Base-by-base conservation (phyloP, 805 yeast genomes). In the Saturnispora zaruensis region DNA sequence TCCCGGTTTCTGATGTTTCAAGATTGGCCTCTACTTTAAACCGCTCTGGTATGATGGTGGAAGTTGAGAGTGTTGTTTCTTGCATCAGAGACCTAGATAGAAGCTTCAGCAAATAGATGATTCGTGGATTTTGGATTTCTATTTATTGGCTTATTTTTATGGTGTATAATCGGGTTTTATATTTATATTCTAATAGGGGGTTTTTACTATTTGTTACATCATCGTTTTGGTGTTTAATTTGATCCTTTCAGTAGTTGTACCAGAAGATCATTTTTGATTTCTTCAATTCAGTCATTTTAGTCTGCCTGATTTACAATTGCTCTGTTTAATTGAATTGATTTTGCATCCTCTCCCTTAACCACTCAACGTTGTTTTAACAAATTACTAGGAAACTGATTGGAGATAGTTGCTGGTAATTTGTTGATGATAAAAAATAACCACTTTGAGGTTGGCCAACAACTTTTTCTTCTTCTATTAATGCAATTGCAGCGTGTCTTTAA, bases 41-140 rank as follows among this genome's bases (percentile, higher is more conserved):
- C 28, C 85, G 95, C 1, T 72, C 84, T 54, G 96, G 95, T 3
- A 85, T 86, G 84, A 87, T 84, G 59, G 95, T 89, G 44, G 96
- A 89, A 60, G 95, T 86, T n/a, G 87, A 84, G 59, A 79, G 88
- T 57, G 93, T 89, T 32, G 95, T 93, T 28, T 84, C 84, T 58
- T 89, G 87, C 20, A 68, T 88, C 54, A 72, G 96, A 33, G 93
- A 87, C 58, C 70, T 89, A 60, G 96, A 89, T 64, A 74, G 86
- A 21, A 11, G 42, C 14, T 38, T 38, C 24, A 23, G 28, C n/a
- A 38, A 38, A 38, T 38, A 38, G 11, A 11, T 9, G 7, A 21
- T 5, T 5, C 42, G 11, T 8, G 5, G 18, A 11, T 18, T 18
- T 37, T 37, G 25, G 25, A 37, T 5, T 8, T 18, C n/a, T n/a